Conservation (phyloP, 2,329 filamentous ascomycete genomes). For the Colletotrichum destructivum region DNA sequence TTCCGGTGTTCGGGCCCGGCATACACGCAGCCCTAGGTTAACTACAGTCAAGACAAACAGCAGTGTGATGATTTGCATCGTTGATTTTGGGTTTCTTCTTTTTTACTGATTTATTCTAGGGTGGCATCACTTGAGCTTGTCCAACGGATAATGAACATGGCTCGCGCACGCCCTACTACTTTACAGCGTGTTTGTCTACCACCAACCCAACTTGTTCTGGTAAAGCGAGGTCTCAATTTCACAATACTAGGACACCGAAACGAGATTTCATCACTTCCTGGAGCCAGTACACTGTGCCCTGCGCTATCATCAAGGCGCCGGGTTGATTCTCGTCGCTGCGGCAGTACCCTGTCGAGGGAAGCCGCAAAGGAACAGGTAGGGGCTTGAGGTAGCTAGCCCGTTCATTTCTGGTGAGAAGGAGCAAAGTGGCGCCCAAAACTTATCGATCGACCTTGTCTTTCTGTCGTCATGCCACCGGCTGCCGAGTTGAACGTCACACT, state of each 20-base stretch:
- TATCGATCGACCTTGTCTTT: background rate
- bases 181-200: background rate
- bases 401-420: background rate
- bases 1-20: too few relatives aligned
- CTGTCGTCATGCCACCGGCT: background rate
- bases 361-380: background rate
- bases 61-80: background rate
- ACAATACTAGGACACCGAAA: background rate
- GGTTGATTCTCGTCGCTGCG: background rate
- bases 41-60: background rate
- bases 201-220: background rate
- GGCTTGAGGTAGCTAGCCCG: background rate
- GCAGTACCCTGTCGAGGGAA: background rate
- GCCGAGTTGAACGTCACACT: background rate
- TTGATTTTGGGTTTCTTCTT: background rate
- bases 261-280: background rate
- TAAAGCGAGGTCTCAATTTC: background rate
- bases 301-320: too few relatives aligned
- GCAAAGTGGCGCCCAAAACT: background rate
- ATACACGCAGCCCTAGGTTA: too few relatives aligned
- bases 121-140: conserved; percentile 6
- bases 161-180: background rate
- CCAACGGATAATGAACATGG: background rate
- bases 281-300: background rate
- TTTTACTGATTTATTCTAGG: background rate